Base-by-base conservation (phyloP, 371 early-diverging fungal species). In the Batkoa obscura region DNA sequence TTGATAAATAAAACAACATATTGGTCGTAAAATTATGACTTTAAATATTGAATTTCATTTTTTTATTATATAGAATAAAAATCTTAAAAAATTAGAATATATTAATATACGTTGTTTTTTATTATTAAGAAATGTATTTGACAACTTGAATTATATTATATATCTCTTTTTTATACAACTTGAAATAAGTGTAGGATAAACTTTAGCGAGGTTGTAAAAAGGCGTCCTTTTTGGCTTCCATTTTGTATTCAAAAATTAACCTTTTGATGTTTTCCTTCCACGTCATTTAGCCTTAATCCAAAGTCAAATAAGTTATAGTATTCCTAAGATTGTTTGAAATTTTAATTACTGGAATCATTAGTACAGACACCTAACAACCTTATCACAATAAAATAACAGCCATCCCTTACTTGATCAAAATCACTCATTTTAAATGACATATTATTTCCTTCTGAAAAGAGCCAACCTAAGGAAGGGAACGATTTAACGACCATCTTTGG, bases 131-230 rank as follows among this genome's bases (percentile, higher is more conserved):
- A 65, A 99, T 94, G 70, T 99, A 99, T 72, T 99, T 99, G 34
- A 94, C 87, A 59, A 99, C 93, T 96, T 97, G 98, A 50, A 97
- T 84, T 66, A 99, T 89, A 72, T 97, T 99, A 59, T 97, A 79
- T 54, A 99, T 88, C 72, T 99, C 99, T 66, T 98, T 96, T 66
- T 99, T 99, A 78, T 95, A 96, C 56, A 99, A 74, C 67, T 88
- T 90, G 56, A 99, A 72, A 77, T 86, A 98, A 13, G 93, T 73
- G 68, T 92, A 99, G 60, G 94, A 98, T n/a, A 90, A 78, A 43
- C 88, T 92, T 65, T 78, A 95, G 65, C 93, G 90, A 73, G 93
- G 97, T 68, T 90, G 91, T 62, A 84, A 77, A 70, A 94, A 96
- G n/a, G 90, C 71, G 49, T 78, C 74, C 67, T 86, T 84, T 81